Base-by-base conservation (phyloP, 306 rosid genomes). In the Hylodesmum podocarpum region DNA sequence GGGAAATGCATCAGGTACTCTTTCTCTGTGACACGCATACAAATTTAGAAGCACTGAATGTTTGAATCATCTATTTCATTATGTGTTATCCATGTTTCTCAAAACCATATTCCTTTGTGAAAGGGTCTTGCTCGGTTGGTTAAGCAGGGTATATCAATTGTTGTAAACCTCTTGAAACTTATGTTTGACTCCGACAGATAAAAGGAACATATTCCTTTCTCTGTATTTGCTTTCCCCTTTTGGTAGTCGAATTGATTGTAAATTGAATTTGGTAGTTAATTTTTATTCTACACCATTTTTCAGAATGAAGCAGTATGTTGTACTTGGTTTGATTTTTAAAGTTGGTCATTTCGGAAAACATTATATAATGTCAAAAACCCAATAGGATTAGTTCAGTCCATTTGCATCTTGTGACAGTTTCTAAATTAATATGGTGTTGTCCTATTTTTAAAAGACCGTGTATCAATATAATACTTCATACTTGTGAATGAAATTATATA, bases 1-100 rank as follows among this genome's bases (percentile, higher is more conserved):
- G 82, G 97, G 94, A 13, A 90, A 89, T 71, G 97, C 97, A 22
- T 86, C 97, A 91, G 94, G 97, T 91, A 87, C 51, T 33, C 10
- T 65, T 18, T 21, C 50, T 65, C 33, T 2, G 2, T 37, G 47
- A 63, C 16, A 15, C 27, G 9, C 27, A 18, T 34, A 1, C n/a
- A 34, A 34, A 34, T 63, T 62, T 18, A 63, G 27, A 63, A 34
- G 44, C 37, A 36, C 18, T 64, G 5, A 64, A 37, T 19, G 31
- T 64, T 18, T 18, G 33, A 36, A 64, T 36, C 70, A 28, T 59
- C 34, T 59, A n/a, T 29, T 15, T 13, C 8, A 4, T 14, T n/a
- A n/a, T 31, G 14, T 29, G 27, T 34, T 34, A 33, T 34, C 14
- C 13, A 27, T 59, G 41, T 59, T 31, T 4, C 68, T 63, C 16